Evolutionary conservation across 2,329 filamentous ascomycete species (phyloP).

Genomic region (Paecilomyces formosus): DNA sequence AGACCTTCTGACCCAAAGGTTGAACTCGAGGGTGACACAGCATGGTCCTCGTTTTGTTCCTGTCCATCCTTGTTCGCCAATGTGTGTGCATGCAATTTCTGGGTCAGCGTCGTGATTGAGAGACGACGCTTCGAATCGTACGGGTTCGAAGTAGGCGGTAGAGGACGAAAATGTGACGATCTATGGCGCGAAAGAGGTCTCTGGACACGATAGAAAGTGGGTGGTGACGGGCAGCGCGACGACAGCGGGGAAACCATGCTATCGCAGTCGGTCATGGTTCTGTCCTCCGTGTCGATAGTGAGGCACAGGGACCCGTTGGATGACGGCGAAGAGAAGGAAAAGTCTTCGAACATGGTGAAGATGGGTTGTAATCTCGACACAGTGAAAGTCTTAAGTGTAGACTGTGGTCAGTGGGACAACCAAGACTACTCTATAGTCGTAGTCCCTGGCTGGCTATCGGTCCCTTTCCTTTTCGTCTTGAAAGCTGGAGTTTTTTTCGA

Average conservation of each 20-base stretch:
- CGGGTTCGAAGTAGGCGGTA: constrained; percentile 36
- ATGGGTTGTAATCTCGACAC: neutral
- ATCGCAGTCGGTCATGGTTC: constrained; percentile 28
- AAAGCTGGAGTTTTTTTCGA: neutral
- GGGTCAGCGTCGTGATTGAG: constrained; percentile 32
- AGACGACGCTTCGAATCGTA: constrained; percentile 29
- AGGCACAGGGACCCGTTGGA: constrained; percentile 19
- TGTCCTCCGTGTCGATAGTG: constrained; percentile 24
- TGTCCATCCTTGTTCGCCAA: constrained; percentile 18
- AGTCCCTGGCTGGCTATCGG: neutral
- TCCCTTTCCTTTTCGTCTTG: neutral
- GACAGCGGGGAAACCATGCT: constrained; percentile 34
- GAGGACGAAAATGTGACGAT: constrained; percentile 26
- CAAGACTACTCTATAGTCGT: neutral
- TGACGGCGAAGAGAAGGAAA: constrained; percentile 33
- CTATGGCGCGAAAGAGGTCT: constrained; percentile 23
- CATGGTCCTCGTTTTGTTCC: constrained; percentile 10
- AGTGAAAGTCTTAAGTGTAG: neutral
- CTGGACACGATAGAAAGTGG: constrained; percentile 19
- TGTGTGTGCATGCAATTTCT: constrained; percentile 33
- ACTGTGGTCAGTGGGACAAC: neutral
- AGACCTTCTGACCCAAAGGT: constrained; percentile 1
- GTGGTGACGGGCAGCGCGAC: constrained; percentile 36
- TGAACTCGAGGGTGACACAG: constrained; percentile 6
- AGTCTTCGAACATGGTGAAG: constrained; percentile 33